Percentiles rank a stretch among this genome's conserved stretches.
These are phyloP conservation scores for Fusarium domesticum DNA, from an alignment of 2,329 filamentous ascomycete species.

Conservation along the genomic window DNA sequence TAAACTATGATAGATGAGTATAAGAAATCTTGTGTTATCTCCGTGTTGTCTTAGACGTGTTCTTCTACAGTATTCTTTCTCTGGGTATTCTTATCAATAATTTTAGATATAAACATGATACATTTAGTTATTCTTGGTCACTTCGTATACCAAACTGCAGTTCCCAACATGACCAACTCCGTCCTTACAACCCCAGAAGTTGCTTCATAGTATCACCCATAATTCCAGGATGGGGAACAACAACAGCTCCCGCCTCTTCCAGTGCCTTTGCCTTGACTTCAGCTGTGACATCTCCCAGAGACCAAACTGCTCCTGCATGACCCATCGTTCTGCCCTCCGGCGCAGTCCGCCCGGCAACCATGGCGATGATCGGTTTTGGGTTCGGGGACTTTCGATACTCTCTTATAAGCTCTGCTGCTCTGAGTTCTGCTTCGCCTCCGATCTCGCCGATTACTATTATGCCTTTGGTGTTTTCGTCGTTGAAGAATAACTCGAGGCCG, in stretches of 20 bases:
- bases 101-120: no score
- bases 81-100: no score
- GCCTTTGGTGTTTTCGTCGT: conserved; percentile 65
- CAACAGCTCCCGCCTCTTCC: conserved; percentile 34
- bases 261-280: conserved; percentile 35
- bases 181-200: conserved; percentile 24
- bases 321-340: conserved; percentile 64
- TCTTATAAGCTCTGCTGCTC: conserved; percentile 68
- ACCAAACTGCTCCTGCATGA: conserved; percentile 63
- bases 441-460: conserved; percentile 72
- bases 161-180: background rate
- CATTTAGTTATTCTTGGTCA: no score
- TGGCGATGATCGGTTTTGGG: conserved; percentile 62
- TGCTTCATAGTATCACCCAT: conserved; percentile 38
- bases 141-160: no score
- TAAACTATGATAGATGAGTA: no score
- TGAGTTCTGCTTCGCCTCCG: conserved; percentile 65
- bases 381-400: conserved; percentile 58
- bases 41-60: no score
- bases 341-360: conserved; percentile 64
- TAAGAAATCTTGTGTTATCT: no score
- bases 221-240: conserved; percentile 39
- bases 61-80: no score
- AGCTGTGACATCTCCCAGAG: conserved; percentile 31
- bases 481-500: conserved; percentile 63